Conservation (phyloP, 306 rosid genomes). For the Sicyos edulis region DNA sequence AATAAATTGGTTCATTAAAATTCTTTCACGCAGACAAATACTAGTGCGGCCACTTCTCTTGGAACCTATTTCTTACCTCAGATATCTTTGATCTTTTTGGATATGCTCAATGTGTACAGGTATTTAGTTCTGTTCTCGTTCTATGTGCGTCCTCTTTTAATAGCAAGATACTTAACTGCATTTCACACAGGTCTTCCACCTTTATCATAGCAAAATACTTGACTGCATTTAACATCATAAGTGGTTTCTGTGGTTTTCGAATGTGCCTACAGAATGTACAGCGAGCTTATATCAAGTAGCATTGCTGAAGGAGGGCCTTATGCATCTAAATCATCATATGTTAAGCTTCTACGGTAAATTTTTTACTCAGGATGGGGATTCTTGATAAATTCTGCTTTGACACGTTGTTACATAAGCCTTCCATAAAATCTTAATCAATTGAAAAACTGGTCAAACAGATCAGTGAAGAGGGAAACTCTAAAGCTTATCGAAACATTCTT, state of each 20-base stretch:
- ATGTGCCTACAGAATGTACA: constrained; percentile 75
- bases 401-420: not conserved
- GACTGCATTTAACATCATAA: not conserved
- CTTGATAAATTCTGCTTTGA: constrained; percentile 2
- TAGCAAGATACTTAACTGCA: constrained; percentile 9
- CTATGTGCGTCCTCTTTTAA: not conserved
- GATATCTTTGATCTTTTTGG: constrained; percentile 80
- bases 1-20: not conserved
- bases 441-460: constrained; percentile 41
- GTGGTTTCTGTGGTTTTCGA: constrained; percentile 12
- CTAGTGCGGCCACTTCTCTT: constrained; percentile 79
- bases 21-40: constrained; percentile 67
- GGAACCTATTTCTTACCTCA: constrained; percentile 94
- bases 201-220: constrained; percentile 10
- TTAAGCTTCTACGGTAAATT: constrained; percentile 76
- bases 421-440: not conserved
- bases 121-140: constrained; percentile 19
- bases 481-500: constrained; percentile 91
- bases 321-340: constrained; percentile 82
- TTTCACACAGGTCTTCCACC: not conserved
- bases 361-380: constrained; percentile 7
- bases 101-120: constrained; percentile 99
- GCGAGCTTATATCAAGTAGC: constrained; percentile 92
- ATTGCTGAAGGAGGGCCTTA: constrained; percentile 87
- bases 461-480: constrained; percentile 97